These are phyloP conservation scores for Coccomyxa subellipsoidea DNA, from an alignment of 163 green algal genomes.

Conservation along the genomic window DNA sequence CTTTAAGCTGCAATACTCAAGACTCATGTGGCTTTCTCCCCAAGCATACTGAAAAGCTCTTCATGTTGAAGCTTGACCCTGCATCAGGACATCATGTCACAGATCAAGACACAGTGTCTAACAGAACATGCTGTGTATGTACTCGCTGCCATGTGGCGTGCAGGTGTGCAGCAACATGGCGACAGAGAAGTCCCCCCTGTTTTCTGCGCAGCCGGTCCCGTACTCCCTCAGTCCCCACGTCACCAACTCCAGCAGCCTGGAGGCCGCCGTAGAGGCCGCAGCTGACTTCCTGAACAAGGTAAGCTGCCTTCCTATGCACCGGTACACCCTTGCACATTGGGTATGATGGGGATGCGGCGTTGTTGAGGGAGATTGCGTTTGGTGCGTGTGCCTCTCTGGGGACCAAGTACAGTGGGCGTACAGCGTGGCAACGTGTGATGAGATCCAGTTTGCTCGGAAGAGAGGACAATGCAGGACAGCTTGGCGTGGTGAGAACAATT, in stretches of 20 bases:
- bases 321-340: too few relatives aligned
- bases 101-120: too few relatives aligned
- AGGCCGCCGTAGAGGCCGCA: slow-evolving; percentile 60
- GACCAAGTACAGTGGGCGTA: too few relatives aligned
- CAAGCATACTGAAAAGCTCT: background rate
- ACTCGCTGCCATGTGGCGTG: background rate
- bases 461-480: slow-evolving; percentile 52
- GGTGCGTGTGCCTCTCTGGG: too few relatives aligned
- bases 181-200: slow-evolving; percentile 41
- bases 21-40: background rate
- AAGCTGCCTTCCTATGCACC: slow-evolving; percentile 64
- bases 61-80: too few relatives aligned
- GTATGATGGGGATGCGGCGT: too few relatives aligned
- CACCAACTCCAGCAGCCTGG: slow-evolving; percentile 53
- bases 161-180: slow-evolving; percentile 72
- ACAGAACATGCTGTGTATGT: too few relatives aligned
- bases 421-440: too few relatives aligned
- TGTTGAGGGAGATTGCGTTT: too few relatives aligned
- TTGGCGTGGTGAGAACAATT: slow-evolving; percentile 12
- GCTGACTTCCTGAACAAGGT: slow-evolving; percentile 50
- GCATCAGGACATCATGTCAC: too few relatives aligned
- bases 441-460: too few relatives aligned
- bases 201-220: slow-evolving; percentile 46
- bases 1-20: too few relatives aligned
- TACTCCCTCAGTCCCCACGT: slow-evolving; percentile 42